Evolutionary conservation across 306 rosid genomes (phyloP).

Genomic region (Quercus berberidifolia): DNA sequence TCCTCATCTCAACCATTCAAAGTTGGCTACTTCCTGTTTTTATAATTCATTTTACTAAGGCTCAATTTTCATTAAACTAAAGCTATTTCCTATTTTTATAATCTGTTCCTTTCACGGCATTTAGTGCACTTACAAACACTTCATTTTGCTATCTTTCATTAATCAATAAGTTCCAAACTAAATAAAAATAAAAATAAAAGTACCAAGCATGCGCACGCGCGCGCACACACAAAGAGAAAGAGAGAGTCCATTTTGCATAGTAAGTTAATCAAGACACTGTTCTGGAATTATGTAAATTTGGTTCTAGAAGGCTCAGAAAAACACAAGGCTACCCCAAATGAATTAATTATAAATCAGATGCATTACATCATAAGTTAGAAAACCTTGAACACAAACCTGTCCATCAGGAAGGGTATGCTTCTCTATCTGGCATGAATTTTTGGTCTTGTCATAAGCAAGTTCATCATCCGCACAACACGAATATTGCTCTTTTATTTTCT

Average conservation of each 20-base stretch:
- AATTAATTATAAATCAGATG: constrained; percentile 18
- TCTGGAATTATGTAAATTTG: constrained; percentile 6
- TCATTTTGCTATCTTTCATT: no score
- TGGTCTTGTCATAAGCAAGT: constrained; percentile 70
- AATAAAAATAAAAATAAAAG: background rate
- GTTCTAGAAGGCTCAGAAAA: constrained; percentile 5
- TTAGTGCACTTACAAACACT: no score
- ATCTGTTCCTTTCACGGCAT: no score
- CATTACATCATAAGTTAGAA: background rate
- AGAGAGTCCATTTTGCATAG: background rate
- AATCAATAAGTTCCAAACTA: no score
- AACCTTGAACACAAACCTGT: constrained; percentile 60
- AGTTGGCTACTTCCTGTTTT: background rate
- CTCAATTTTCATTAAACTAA: background rate
- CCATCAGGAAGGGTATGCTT: constrained; percentile 94
- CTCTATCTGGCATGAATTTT: constrained; percentile 60
- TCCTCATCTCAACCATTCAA: background rate
- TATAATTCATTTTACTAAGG: background rate
- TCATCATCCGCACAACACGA: constrained; percentile 95
- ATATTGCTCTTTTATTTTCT: constrained; percentile 83
- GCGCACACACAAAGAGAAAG: background rate
- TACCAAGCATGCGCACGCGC: background rate
- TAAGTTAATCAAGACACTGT: background rate
- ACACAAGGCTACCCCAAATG: constrained; percentile 12
- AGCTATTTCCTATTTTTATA: no score